A percentile compares a stretch with the other conserved stretches of the same genome.
phyloP scores from a whole-genome alignment of 2,329 filamentous ascomycete species.

The Talaromyces atroroseus region DNA sequence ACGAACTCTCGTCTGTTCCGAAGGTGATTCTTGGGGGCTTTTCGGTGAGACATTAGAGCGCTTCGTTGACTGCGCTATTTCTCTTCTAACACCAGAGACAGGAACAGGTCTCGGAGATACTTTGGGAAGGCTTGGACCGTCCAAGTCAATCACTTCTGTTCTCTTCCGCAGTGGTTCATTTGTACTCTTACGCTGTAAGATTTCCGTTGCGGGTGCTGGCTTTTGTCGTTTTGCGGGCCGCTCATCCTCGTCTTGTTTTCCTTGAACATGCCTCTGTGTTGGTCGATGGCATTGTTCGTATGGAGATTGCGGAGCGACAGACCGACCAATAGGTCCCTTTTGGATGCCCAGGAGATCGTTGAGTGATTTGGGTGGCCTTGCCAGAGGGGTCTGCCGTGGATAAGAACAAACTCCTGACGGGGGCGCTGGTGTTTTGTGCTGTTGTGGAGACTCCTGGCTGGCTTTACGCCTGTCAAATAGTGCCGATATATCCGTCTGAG shows the following conservation, averaged over 20 bases:
- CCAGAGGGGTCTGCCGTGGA: constrained; percentile 20
- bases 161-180: constrained; percentile 6
- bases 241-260: constrained; percentile 14
- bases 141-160: constrained; percentile 8
- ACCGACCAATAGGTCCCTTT: constrained; percentile 58
- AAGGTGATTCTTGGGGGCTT: neutral
- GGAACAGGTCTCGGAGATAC: neutral
- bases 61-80: neutral
- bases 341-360: constrained; percentile 62
- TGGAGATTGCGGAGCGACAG: constrained; percentile 57
- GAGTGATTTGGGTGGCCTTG: constrained; percentile 49
- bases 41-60: neutral
- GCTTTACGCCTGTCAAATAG: constrained; percentile 64
- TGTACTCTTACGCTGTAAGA: constrained; percentile 4
- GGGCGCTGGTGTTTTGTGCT: constrained; percentile 20
- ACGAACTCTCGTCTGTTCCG: neutral
- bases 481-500: constrained; percentile 71
- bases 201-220: constrained; percentile 17
- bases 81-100: neutral
- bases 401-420: constrained; percentile 38
- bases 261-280: constrained; percentile 10
- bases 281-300: constrained; percentile 47
- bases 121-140: neutral
- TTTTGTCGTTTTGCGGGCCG: constrained; percentile 31
- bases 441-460: constrained; percentile 25